Evolutionary conservation across 805 yeast genomes (phyloP).

Genomic region (Spathaspora girioi): DNA sequence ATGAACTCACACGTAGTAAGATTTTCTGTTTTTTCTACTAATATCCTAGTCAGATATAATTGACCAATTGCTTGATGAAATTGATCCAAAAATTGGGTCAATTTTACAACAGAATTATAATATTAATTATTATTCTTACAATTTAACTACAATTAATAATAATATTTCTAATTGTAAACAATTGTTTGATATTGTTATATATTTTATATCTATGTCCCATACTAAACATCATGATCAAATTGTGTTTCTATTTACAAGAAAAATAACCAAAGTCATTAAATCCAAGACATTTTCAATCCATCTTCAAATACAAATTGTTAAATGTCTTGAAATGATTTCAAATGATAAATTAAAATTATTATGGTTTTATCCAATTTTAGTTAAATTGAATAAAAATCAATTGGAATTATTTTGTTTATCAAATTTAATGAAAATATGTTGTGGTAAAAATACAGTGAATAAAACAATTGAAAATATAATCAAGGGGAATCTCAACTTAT

Average conservation of each 20-base stretch:
- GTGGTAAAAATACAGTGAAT: neutral
- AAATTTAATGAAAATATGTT: neutral
- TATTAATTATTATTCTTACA: slow-evolving; percentile 4
- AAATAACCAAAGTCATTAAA: neutral
- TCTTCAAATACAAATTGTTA: neutral
- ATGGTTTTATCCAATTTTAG: slow-evolving; percentile 6
- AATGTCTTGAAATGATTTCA: slow-evolving; percentile 1
- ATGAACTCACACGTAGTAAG: neutral
- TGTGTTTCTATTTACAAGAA: neutral
- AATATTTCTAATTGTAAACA: neutral
- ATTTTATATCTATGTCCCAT: neutral
- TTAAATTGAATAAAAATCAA: slow-evolving; percentile 1
- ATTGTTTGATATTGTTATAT: slow-evolving; percentile 1
- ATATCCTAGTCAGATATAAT: slow-evolving; percentile 1
- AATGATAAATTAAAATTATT: neutral
- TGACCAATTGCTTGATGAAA: slow-evolving; percentile 1
- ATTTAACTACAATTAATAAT: neutral
- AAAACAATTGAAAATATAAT: neutral
- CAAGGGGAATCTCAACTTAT: neutral
- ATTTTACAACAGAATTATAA: slow-evolving; percentile 1
- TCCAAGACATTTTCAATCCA: neutral
- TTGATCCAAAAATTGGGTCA: slow-evolving; percentile 2
- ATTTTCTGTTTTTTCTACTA: neutral
- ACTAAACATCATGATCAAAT: slow-evolving; percentile 5
- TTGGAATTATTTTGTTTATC: slow-evolving; percentile 6